Evolutionary conservation across 371 early-diverging fungal genomes (phyloP), one percentile per base, ranked within the genome.

Genomic region (Mucor irregularis): DNA sequence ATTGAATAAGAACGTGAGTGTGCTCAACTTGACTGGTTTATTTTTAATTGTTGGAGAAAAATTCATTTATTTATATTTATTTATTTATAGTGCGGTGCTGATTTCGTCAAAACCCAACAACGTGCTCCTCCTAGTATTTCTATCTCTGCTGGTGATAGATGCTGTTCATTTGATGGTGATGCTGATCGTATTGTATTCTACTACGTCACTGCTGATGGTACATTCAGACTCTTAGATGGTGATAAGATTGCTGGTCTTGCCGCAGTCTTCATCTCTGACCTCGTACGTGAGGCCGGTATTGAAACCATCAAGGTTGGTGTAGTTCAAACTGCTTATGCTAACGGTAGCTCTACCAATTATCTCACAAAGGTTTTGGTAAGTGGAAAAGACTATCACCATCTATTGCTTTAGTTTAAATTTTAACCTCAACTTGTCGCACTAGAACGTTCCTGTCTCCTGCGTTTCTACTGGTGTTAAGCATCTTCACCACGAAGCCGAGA

Each of bases 381-480:
- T 61, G 5, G 7, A 43, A 33, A 25, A 17, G 35, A 14, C 1
- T 57, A 21, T 39, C 46, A 21, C 25, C 26, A 30, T 29, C 29
- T 22, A 31, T 9, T 43, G 24, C 34, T 24, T 21, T 37, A 14
- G 17, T 11, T 42, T 42, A 14, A 11, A 9, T 3, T 13, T 10
- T 4, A 34, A 5, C 10, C n/a, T 10, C 7, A 19, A 10, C 1
- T 5, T 14, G 22, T 24, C 21, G 10, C 14, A 10, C 61, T 73
- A 87, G 89, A 81, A 90, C 66, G 91, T 97, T 19, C 97, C 97
- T 26, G 95, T 96, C 13, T 90, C 91, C 11, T 96, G 92, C 68
- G 96, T 95, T 2, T 83, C 91, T 33, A 99, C 99, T 21, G 99
- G 99, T 61, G 99, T 99, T 56, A 99, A 99, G 86, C 95, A 99